These are phyloP conservation scores for Neurospora sp. DNA, from an alignment of 2,329 filamentous ascomycete species.

Conservation along the genomic window DNA sequence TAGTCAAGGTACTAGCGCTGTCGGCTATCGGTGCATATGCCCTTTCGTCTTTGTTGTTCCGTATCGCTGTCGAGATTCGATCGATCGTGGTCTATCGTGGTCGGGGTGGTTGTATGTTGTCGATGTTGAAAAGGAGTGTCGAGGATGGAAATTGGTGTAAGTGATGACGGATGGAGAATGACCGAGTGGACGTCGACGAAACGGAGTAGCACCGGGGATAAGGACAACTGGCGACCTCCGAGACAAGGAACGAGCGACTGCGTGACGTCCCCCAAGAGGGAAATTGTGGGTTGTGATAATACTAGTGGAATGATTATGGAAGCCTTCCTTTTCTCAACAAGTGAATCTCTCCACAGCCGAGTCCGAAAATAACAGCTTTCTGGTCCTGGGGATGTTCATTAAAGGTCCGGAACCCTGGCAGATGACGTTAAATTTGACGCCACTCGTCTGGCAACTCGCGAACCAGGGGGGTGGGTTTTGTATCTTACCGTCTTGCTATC, in stretches of 20 bases:
- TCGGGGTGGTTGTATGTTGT: not conserved
- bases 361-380: not conserved
- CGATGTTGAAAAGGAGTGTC: not conserved
- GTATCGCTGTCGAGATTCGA: not conserved
- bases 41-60: not conserved
- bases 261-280: not conserved
- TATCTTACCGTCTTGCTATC: not conserved
- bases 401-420: not conserved
- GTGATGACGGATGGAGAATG: not conserved
- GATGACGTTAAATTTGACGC: not conserved
- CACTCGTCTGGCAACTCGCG: not conserved
- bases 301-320: not conserved
- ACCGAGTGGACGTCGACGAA: not conserved
- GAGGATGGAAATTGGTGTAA: not conserved
- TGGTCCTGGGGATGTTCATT: not conserved
- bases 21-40: not conserved
- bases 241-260: not conserved
- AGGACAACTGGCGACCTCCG: not conserved
- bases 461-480: not conserved
- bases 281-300: not conserved
- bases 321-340: not conserved
- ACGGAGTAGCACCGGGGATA: not conserved
- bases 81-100: not conserved
- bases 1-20: not conserved
- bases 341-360: not conserved